These are phyloP conservation scores for Talaromyces sp. DNA, from an alignment of 2,329 filamentous ascomycete genomes.

Conservation along the genomic window DNA sequence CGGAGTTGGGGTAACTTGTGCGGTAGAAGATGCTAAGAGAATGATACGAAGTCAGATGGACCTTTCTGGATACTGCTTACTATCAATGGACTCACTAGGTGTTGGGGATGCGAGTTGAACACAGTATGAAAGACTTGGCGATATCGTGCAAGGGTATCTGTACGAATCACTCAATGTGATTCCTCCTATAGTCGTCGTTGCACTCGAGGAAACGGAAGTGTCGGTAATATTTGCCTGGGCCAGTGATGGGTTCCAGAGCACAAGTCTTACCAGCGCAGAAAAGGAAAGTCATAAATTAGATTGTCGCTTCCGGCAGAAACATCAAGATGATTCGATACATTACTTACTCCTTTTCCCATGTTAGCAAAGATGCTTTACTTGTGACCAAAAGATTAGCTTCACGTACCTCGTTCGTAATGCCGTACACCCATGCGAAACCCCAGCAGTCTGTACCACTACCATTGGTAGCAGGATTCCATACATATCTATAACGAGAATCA, in stretches of 20 bases:
- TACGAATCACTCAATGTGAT: neutral
- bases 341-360: too few relatives aligned
- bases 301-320: too few relatives aligned
- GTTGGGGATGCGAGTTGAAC: neutral
- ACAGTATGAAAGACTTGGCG: neutral
- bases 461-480: neutral
- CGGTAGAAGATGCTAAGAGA: neutral
- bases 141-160: neutral
- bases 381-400: too few relatives aligned
- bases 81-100: neutral
- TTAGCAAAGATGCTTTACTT: too few relatives aligned
- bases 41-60: neutral
- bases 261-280: too few relatives aligned
- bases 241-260: slow-evolving; percentile 3
- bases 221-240: neutral
- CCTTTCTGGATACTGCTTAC: too few relatives aligned
- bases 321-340: too few relatives aligned
- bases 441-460: neutral
- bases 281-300: too few relatives aligned
- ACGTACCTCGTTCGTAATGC: neutral
- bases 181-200: neutral
- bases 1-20: neutral
- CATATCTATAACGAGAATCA: too few relatives aligned
- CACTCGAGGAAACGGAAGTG: neutral
- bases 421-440: neutral